Evolutionary conservation across 2,329 filamentous ascomycete species (phyloP).

Genomic region (Juglanconis oblonga): DNA sequence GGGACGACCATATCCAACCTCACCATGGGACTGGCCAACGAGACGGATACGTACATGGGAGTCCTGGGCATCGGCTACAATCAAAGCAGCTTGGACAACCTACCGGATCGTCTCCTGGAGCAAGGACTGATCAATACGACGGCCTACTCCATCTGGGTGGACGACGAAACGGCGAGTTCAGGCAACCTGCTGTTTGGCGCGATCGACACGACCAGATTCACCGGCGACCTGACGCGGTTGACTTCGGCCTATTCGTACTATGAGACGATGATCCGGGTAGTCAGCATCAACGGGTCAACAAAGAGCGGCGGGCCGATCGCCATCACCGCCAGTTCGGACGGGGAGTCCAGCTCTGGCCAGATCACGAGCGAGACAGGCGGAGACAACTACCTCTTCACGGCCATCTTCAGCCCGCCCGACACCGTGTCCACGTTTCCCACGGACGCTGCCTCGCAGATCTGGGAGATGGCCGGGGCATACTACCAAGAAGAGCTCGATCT

Average conservation of each 20-base stretch:
- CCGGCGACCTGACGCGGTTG: slow-evolving; percentile 9
- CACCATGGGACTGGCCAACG: slow-evolving; percentile 26
- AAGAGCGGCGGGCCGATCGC: slow-evolving; percentile 4
- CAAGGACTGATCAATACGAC: slow-evolving; percentile 26
- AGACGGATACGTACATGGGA: slow-evolving; percentile 20
- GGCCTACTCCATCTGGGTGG: slow-evolving; percentile 32
- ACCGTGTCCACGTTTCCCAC: slow-evolving; percentile 25
- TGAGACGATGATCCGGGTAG: slow-evolving; percentile 1
- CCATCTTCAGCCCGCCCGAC: slow-evolving; percentile 22
- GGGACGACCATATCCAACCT: slow-evolving; percentile 25
- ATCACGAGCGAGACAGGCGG: not conserved
- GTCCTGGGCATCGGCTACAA: slow-evolving; percentile 29
- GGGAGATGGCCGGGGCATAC: slow-evolving; percentile 25
- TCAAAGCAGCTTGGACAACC: slow-evolving; percentile 13
- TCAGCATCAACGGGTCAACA: slow-evolving; percentile 15
- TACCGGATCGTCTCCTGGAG: slow-evolving; percentile 27
- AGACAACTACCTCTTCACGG: slow-evolving; percentile 12
- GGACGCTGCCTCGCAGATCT: slow-evolving; percentile 25
- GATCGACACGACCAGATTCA: slow-evolving; percentile 27
- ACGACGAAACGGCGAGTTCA: slow-evolving; percentile 24
- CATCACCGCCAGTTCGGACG: not conserved
- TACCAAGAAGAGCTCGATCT: slow-evolving; percentile 16
- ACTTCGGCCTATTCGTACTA: not conserved
- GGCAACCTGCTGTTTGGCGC: slow-evolving; percentile 31
- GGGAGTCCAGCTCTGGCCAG: not conserved